Base-by-base conservation (phyloP, 2,329 filamentous ascomycete genomes). In the Penicillium sp. region DNA sequence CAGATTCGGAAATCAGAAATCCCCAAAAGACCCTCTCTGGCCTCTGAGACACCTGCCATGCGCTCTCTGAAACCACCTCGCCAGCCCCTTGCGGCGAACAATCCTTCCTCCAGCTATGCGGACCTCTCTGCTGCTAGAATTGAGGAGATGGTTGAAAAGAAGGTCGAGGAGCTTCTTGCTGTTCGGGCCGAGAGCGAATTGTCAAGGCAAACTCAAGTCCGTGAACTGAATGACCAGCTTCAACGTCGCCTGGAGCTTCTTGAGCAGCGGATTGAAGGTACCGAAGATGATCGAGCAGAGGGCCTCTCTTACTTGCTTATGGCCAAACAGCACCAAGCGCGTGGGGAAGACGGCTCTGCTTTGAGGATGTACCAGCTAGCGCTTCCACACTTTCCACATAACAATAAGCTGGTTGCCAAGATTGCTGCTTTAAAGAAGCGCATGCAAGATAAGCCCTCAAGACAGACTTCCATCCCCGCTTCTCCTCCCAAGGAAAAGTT, bases 91-190 rank as follows among this genome's bases (percentile, higher is more conserved):
- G 56, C 55, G 35, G 54, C 67, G 68, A 39, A 64, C 22, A 60
- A 79, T 43, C 62, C 68, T 24, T 60, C 60, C 76, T 63, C 63
- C 67, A 61, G 60, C 67, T 74, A 62, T 82, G 79, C 73, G 81
- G 64, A 84, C 76, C 61, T 91, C 9, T 89, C 87, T 0, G 84
- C 87, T 19, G 88, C 87, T 13, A 88, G 87, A 52, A 96, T 98
- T 58, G 93, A 97, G 72, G 90, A 92, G 39, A 87, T 97, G 77
- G 91, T 98, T 1, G 90, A 96, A 74, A 90, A 89, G 66, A 96
- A 96, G 68, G 90, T 98, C 1, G 88, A 89, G 58, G 92, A 96
- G 76, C 92, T 95, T 35, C 80, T 98, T 1, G 91, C 93, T 0
- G 87, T 88, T n/a, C 85, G 89, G 52, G 86, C 84, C 1, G 70